Evolutionary conservation across 371 early-diverging fungal genomes (phyloP), one percentile per base, ranked within the genome.

Genomic region (Entomophthora muscae): DNA sequence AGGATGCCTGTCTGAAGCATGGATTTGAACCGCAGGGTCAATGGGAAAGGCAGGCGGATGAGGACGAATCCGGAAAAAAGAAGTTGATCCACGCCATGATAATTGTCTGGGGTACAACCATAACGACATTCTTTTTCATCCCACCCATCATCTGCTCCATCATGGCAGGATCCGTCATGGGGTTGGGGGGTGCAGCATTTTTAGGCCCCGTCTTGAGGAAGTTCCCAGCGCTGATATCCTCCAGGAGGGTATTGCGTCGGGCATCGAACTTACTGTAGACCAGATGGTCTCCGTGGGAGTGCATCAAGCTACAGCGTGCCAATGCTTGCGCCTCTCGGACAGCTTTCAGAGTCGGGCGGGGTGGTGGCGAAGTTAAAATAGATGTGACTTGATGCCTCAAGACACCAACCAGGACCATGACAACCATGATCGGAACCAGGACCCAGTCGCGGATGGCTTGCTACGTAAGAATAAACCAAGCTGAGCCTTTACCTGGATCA

Each of bases 81-180:
- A 89, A 93, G 67, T 90, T 91, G 75, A 97, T 88, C 95, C 95
- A 96, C 23, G 87, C 88, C 98, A 97, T 97, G 72, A 97, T 96
- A 17, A 97, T 70, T 65, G 92, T 93, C 75, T 97, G 98, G 29
- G 98, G 98, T 27, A 97, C 83, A 74, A 96, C 87, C 77, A 91
- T 94, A 65, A 83, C 85, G 78, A 97, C 81, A 75, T 93, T 91
- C 71, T 91, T 89, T 78, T 95, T 96, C 91, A 96, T 87, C 66
- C 89, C 89, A 51, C 91, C 93, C 92, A 93, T 95, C 91, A 95
- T 93, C 65, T 77, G 79, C 68, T 93, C 94, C 89, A 97, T 91
- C 70, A 81, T 83, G 65, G 82, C 86, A 0, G 96, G 95, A 73
- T 96, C 88, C 53, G 84, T 71, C 91, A 96, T 88, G 22, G 91